A percentile compares a stretch with the other conserved stretches of the same genome.
Conservation (phyloP, 371 early-diverging fungal genomes). For the Mortierella sp. region DNA sequence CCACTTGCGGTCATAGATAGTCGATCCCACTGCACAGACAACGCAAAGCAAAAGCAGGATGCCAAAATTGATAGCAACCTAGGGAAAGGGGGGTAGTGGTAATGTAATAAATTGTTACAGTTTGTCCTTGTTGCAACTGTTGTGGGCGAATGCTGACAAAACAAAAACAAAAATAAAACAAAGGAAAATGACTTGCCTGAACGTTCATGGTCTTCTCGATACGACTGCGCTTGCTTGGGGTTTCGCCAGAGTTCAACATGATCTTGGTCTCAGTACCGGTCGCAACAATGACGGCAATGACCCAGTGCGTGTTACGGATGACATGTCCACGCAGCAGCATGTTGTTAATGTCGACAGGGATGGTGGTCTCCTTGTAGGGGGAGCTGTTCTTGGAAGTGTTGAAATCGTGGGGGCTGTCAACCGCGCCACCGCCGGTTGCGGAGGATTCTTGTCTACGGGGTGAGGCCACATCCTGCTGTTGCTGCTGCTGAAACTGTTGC, state of each 20-base stretch:
- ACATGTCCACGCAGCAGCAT: conserved; percentile 92
- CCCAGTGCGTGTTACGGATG: conserved; percentile 90
- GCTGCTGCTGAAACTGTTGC: conserved; percentile 40
- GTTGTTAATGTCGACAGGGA: conserved; percentile 84
- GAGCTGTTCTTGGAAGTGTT: conserved; percentile 15
- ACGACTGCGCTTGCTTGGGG: conserved; percentile 90
- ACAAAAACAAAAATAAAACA: background rate
- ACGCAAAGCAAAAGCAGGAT: conserved; percentile 81
- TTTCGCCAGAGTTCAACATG: conserved; percentile 87
- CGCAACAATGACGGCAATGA: conserved; percentile 87
- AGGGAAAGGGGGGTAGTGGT: background rate
- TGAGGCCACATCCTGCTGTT: conserved; percentile 4
- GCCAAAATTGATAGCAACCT: conserved; percentile 84
- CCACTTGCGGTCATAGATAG: conserved; percentile 61
- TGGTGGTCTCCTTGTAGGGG: conserved; percentile 57
- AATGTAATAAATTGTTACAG: background rate
- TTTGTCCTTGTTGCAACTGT: background rate
- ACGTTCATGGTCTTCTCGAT: conserved; percentile 92
- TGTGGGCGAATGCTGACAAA: background rate
- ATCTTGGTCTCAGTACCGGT: conserved; percentile 96
- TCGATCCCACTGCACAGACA: conserved; percentile 78
- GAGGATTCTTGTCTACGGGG: background rate
- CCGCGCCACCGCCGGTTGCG: background rate
- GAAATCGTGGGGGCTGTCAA: background rate
- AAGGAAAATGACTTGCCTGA: conserved; percentile 67